Evolutionary conservation across 768 basidiomycete species (phyloP).

Genomic region (Phanerochaete carnosa): DNA sequence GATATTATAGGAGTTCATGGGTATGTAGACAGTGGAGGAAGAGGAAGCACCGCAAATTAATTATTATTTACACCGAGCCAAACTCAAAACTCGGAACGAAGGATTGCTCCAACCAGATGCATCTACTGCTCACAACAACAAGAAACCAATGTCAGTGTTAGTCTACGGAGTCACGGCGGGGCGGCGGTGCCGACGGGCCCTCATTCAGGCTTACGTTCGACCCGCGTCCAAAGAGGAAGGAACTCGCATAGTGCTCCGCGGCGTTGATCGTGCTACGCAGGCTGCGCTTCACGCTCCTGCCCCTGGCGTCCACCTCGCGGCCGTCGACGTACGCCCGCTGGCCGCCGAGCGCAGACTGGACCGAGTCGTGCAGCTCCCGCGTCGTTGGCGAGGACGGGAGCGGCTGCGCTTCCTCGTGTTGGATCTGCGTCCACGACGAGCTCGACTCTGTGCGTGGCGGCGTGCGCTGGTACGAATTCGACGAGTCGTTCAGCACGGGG

Average conservation of each 20-base stretch:
- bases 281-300: constrained; percentile 61
- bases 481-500: constrained; percentile 20
- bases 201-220: constrained; percentile 15
- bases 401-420: constrained; percentile 14
- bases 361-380: constrained; percentile 41
- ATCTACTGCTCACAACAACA: too few relatives aligned
- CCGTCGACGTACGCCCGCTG: constrained; percentile 6
- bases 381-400: constrained; percentile 30
- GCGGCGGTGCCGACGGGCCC: constrained; percentile 15
- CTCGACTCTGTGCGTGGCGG: constrained; percentile 8
- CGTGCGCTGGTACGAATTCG: constrained; percentile 18
- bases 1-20: constrained; percentile 1
- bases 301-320: constrained; percentile 40
- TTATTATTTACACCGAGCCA: neutral
- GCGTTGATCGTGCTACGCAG: constrained; percentile 65
- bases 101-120: neutral
- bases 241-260: constrained; percentile 67
- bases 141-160: constrained; percentile 12
- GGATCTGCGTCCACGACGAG: constrained; percentile 11
- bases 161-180: constrained; percentile 9
- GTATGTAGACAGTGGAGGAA: neutral
- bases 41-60: neutral
- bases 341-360: constrained; percentile 27
- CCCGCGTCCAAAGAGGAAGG: constrained; percentile 60
- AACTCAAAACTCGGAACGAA: neutral